Conservation (phyloP, 768 basidiomycete genomes). For the Lentinula guzmanii region DNA sequence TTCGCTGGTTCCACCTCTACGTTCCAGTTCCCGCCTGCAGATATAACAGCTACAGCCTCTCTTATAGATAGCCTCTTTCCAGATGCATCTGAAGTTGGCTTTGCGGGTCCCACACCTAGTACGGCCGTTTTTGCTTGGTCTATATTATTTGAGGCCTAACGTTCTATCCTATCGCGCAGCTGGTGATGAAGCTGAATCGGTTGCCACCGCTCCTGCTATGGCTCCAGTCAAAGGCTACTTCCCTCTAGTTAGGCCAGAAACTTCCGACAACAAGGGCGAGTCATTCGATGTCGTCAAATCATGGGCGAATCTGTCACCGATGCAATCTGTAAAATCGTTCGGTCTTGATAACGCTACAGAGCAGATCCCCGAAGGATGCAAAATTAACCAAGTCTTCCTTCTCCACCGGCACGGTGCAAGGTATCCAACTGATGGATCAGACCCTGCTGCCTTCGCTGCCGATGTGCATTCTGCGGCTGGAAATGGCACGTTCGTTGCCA, state of each 20-base stretch:
- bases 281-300: constrained; percentile 39
- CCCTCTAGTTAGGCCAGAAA: constrained; percentile 34
- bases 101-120: constrained; percentile 44
- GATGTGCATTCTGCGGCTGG: constrained; percentile 41
- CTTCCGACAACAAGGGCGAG: constrained; percentile 22
- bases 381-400: constrained; percentile 46
- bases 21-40: constrained; percentile 35
- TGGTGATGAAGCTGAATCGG: constrained; percentile 35
- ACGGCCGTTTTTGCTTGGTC: constrained; percentile 10
- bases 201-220: constrained; percentile 35
- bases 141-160: background rate
- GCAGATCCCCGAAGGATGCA: constrained; percentile 39
- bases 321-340: constrained; percentile 44
- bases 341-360: constrained; percentile 44
- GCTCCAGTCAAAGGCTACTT: constrained; percentile 29
- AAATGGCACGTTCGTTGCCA: constrained; percentile 37
- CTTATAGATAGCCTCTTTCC: constrained; percentile 30
- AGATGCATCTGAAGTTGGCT: constrained; percentile 35
- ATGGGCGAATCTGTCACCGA: constrained; percentile 45
- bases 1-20: constrained; percentile 38
- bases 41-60: constrained; percentile 25
- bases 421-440: constrained; percentile 42
- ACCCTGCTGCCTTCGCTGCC: constrained; percentile 37
- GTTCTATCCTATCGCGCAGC: constrained; percentile 17
- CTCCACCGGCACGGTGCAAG: constrained; percentile 69